Conservation (phyloP, 2,329 filamentous ascomycete genomes). For the Penicillium sp. region DNA sequence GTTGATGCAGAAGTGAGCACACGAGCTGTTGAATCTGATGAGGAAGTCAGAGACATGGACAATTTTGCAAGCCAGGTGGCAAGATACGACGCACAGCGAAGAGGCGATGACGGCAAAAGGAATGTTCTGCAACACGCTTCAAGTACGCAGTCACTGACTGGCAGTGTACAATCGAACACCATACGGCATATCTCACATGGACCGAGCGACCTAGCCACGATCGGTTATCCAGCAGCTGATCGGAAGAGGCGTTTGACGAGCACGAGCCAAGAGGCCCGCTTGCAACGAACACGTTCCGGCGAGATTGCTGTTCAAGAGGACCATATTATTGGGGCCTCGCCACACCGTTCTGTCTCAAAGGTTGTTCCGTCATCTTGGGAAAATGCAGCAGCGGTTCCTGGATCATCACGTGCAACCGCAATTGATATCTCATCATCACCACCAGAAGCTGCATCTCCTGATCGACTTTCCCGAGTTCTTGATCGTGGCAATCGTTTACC, state of each 20-base stretch:
- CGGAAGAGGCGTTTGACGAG: conserved; percentile 46
- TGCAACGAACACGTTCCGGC: conserved; percentile 12
- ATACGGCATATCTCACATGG: too few species aligned
- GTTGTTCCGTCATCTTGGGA: conserved; percentile 16
- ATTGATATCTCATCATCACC: conserved; percentile 36
- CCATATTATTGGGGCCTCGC: conserved; percentile 12
- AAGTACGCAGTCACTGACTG: too few species aligned
- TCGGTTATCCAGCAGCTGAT: conserved; percentile 22
- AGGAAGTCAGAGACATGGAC: too few species aligned
- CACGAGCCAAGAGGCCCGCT: conserved; percentile 28
- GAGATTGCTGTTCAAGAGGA: not conserved
- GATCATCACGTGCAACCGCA: conserved; percentile 33
- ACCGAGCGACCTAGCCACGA: not conserved
- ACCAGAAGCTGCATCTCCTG: conserved; percentile 14
- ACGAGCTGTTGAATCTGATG: too few species aligned
- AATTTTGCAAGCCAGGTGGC: too few species aligned
- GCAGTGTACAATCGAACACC: too few species aligned
- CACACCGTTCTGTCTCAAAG: conserved; percentile 25
- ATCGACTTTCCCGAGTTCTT: not conserved
- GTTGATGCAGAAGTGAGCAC: too few species aligned
- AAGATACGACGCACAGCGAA: too few species aligned
- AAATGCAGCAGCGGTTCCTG: conserved; percentile 15
- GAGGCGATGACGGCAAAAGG: too few species aligned
- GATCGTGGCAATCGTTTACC: not conserved
- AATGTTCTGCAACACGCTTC: too few species aligned